Conservation (phyloP, 805 yeast genomes). For the Metschnikowia borealis region DNA sequence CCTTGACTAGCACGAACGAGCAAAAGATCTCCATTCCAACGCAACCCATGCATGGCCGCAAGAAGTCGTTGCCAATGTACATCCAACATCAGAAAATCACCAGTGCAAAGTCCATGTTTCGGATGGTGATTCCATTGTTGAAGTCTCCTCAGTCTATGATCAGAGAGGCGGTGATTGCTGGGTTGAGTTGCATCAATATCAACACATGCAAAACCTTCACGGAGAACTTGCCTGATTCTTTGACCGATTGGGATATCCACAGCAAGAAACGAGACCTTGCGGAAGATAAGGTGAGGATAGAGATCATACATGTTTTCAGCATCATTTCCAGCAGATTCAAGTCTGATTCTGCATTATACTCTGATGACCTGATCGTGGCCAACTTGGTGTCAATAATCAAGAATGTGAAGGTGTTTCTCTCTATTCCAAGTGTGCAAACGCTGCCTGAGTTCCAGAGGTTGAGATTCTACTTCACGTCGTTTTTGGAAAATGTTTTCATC, state of each 20-base stretch:
- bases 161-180: conserved; percentile 83
- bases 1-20: conserved; percentile 84
- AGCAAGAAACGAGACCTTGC: conserved; percentile 26
- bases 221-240: conserved; percentile 64
- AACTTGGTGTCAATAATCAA: conserved; percentile 61
- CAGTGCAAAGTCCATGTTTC: conserved; percentile 84
- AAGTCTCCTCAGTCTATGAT: conserved; percentile 65
- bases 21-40: conserved; percentile 60
- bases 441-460: conserved; percentile 71
- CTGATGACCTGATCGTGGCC: conserved; percentile 66
- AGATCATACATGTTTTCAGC: conserved; percentile 69
- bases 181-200: conserved; percentile 83
- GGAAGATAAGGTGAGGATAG: conserved; percentile 58
- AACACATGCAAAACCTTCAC: conserved; percentile 81
- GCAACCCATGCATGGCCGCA: conserved; percentile 58
- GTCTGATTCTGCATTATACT: conserved; percentile 45
- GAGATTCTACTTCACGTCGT: conserved; percentile 78
- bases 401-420: conserved; percentile 56
- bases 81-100: conserved; percentile 91
- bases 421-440: conserved; percentile 53
- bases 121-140: conserved; percentile 79
- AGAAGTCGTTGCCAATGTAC: conserved; percentile 72
- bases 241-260: conserved; percentile 45
- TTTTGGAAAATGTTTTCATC: conserved; percentile 68
- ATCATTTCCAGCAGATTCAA: conserved; percentile 62